phyloP scores from a whole-genome alignment of 2,329 filamentous ascomycete species.

The Claviceps fusiformis region DNA sequence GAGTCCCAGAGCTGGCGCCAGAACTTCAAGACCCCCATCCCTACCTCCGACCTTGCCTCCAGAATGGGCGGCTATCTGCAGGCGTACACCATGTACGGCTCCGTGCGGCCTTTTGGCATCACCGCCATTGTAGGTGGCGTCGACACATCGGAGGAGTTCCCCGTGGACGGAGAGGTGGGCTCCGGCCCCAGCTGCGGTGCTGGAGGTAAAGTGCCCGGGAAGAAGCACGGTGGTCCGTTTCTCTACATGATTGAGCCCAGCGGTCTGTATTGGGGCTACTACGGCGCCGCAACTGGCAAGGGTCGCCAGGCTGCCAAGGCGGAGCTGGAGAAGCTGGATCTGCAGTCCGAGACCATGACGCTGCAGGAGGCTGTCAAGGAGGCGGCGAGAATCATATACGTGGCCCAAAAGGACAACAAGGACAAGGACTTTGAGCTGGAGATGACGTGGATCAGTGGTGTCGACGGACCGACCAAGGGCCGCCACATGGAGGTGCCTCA shows the following conservation, averaged over 20 bases:
- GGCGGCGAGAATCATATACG: constrained; percentile 91
- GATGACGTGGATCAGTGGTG: constrained; percentile 92
- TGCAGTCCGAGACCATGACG: constrained; percentile 61
- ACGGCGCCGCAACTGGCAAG: constrained; percentile 93
- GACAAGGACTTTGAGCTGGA: constrained; percentile 99
- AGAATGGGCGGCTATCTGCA: constrained; percentile 95
- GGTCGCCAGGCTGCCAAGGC: constrained; percentile 94
- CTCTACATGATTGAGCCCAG: constrained; percentile 99
- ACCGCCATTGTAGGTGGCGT: constrained; percentile 89
- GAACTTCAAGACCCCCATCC: constrained; percentile 89
- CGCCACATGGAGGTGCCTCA: constrained; percentile 88
- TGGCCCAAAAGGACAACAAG: constrained; percentile 97
- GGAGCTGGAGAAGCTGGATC: constrained; percentile 93
- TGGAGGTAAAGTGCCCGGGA: constrained; percentile 64
- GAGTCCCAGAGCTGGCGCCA: constrained; percentile 85
- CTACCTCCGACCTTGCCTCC: constrained; percentile 73
- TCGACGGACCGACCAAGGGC: constrained; percentile 80
- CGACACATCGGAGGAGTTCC: constrained; percentile 74
- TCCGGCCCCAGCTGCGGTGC: constrained; percentile 63
- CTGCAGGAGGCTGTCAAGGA: constrained; percentile 87
- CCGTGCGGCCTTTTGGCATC: constrained; percentile 91
- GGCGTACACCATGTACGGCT: constrained; percentile 94
- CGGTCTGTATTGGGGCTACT: constrained; percentile 97
- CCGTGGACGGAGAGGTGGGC: constrained; percentile 85
- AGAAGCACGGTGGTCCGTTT: constrained; percentile 73